Evolutionary conservation across 768 basidiomycete genomes (phyloP).

Genomic region (Amanita rubescens): DNA sequence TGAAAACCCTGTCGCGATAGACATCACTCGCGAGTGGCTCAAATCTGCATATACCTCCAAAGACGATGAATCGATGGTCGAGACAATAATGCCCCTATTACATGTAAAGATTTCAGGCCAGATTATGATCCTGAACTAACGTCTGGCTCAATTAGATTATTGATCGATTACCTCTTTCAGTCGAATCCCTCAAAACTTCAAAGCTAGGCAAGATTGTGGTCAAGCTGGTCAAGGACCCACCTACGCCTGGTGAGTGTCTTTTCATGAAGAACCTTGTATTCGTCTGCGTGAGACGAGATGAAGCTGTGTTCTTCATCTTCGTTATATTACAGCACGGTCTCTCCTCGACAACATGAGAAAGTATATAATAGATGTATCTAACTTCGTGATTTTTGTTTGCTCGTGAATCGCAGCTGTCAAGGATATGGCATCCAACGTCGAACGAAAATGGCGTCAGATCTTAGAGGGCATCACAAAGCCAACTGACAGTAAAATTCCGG

Average conservation of each 20-base stretch:
- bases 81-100: constrained; percentile 81
- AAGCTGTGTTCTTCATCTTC: constrained; percentile 1
- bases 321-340: constrained; percentile 14
- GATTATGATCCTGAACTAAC: background rate
- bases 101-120: constrained; percentile 50
- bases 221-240: constrained; percentile 68
- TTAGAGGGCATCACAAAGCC: constrained; percentile 33
- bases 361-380: constrained; percentile 58
- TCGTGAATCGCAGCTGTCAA: constrained; percentile 66
- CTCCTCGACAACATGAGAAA: constrained; percentile 27
- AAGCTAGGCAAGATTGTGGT: constrained; percentile 78
- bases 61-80: constrained; percentile 44
- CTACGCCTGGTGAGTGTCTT: constrained; percentile 67
- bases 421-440: constrained; percentile 88
- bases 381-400: constrained; percentile 43
- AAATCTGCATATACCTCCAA: constrained; percentile 58
- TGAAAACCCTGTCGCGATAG: constrained; percentile 68
- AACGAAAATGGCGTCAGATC: constrained; percentile 72
- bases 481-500: constrained; percentile 38
- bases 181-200: constrained; percentile 60
- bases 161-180: constrained; percentile 71
- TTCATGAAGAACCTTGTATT: constrained; percentile 1
- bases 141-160: constrained; percentile 48
- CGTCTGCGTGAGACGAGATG: background rate
- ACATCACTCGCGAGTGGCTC: constrained; percentile 76